Evolutionary conservation across 2,329 filamentous ascomycete species (phyloP).

Genomic region (Tolypocladium endophyticum): DNA sequence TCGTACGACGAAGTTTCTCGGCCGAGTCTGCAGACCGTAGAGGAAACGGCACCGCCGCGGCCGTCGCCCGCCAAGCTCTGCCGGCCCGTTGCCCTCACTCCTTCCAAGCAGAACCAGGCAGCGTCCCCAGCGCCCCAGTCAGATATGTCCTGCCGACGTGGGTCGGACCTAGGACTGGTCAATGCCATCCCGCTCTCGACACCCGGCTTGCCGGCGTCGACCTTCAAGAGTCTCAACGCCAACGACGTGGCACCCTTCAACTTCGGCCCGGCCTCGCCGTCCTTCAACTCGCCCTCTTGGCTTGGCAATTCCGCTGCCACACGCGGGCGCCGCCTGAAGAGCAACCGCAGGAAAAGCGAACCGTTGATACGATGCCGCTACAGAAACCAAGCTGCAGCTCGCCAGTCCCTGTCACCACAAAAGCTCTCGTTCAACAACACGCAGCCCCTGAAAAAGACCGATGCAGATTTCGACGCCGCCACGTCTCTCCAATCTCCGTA

Average conservation of each 20-base stretch:
- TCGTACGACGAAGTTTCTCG: not conserved
- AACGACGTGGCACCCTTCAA: constrained; percentile 10
- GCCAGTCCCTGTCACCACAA: constrained; percentile 17
- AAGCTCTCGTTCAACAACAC: constrained; percentile 9
- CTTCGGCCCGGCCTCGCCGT: constrained; percentile 17
- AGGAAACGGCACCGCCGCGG: not conserved
- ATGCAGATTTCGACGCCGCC: not conserved
- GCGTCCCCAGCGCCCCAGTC: constrained; percentile 12
- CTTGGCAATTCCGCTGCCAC: constrained; percentile 11
- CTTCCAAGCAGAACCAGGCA: constrained; percentile 11
- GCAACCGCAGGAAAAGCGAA: constrained; percentile 22
- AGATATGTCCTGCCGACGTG: constrained; percentile 3
- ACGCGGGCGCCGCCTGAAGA: constrained; percentile 10
- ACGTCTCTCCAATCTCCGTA: not conserved
- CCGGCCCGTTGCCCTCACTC: not conserved
- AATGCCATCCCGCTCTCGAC: constrained; percentile 9
- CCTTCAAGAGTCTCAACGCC: constrained; percentile 1
- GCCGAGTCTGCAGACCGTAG: not conserved
- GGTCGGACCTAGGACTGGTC: constrained; percentile 10
- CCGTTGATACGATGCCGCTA: constrained; percentile 18
- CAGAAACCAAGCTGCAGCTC: constrained; percentile 11
- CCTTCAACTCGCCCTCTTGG: constrained; percentile 17
- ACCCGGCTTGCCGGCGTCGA: constrained; percentile 6
- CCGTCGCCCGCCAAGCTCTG: not conserved
- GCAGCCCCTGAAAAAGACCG: not conserved